Base-by-base conservation (phyloP, 2,329 filamentous ascomycete genomes). In the Claviceps humidiphila region DNA sequence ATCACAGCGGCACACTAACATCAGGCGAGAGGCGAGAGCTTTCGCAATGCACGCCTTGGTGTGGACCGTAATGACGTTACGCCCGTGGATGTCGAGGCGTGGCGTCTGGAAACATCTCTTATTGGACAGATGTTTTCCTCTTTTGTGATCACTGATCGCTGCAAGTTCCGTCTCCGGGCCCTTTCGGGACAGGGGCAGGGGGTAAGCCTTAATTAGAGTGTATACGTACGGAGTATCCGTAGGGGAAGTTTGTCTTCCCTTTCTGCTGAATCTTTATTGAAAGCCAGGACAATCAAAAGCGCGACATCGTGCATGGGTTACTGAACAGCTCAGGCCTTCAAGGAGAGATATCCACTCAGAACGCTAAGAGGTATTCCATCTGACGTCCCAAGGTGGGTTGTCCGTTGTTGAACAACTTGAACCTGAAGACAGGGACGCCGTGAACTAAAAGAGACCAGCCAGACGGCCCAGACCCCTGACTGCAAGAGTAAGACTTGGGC, bases 1-100 rank as follows among this genome's bases (percentile, higher is more conserved):
- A 50, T 54, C 53, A 47, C 50, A 52, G 46, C 53, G 50, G 30
- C 47, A 52, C 41, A 37, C 26, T 46, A 34, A 46, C 9, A 43
- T 20, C 11, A 20, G 39, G 40, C 9, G 45, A 45, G 20, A 44
- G 49, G 11, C 41, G 20, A 34, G 39, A 34, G 42, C 30, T 47
- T 22, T n/a, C 42, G 37, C 40, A 45, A 11, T 34, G 9, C 30
- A 34, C 30, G 16, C 40, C 40, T 37, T n/a, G 34, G 26, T 22
- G 45, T 42, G 20, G 41, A 14, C 26, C 51, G 26, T 40, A 30
- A 22, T 50, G 47, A 50, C 40, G 51, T 44, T 40, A 47, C 34
- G 51, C 39, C 49, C 49, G 47, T 20, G 34, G 16, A 41, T 3
- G 30, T 26, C 13, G 22, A 38, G 20, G 6, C 49, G 39, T 17